Conservation (phyloP, 768 basidiomycete species). For the Phlegmacium glaucopus region DNA sequence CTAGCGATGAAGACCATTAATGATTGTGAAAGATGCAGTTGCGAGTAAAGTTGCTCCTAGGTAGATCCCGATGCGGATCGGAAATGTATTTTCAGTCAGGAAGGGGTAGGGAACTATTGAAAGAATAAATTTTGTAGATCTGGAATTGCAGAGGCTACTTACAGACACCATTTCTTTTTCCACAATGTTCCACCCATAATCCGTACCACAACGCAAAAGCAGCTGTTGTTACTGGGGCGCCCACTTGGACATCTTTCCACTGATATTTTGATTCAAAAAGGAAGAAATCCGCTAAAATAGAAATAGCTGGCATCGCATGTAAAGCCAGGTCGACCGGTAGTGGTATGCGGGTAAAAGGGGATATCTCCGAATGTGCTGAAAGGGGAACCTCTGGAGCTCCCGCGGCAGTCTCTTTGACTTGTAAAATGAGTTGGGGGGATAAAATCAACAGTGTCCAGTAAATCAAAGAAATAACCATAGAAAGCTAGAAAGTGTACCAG, state of each 20-base stretch:
- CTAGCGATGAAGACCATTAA: constrained; percentile 55
- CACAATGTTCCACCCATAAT: constrained; percentile 67
- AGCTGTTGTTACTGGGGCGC: constrained; percentile 27
- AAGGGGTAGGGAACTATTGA: constrained; percentile 80
- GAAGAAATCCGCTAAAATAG: constrained; percentile 66
- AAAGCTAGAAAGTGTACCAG: constrained; percentile 21
- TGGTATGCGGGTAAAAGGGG: constrained; percentile 36
- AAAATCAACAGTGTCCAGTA: constrained; percentile 66
- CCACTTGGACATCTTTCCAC: constrained; percentile 19
- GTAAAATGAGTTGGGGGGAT: constrained; percentile 58
- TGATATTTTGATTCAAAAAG: constrained; percentile 57
- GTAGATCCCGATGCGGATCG: constrained; percentile 59
- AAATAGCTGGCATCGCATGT: constrained; percentile 59
- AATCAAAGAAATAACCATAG: constrained; percentile 42
- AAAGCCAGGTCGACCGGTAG: constrained; percentile 59
- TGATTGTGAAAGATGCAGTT: constrained; percentile 47
- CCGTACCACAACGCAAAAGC: constrained; percentile 47
- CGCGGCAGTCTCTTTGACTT: constrained; percentile 9
- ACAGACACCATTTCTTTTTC: constrained; percentile 57
- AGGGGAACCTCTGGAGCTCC: constrained; percentile 18
- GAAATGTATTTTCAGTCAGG: constrained; percentile 55
- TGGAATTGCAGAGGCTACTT: constrained; percentile 23
- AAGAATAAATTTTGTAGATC: not conserved
- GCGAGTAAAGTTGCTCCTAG: constrained; percentile 46
- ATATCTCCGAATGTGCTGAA: constrained; percentile 27